phyloP scores from a whole-genome alignment of 768 basidiomycete genomes.

The Sporobolomyces roseus region DNA sequence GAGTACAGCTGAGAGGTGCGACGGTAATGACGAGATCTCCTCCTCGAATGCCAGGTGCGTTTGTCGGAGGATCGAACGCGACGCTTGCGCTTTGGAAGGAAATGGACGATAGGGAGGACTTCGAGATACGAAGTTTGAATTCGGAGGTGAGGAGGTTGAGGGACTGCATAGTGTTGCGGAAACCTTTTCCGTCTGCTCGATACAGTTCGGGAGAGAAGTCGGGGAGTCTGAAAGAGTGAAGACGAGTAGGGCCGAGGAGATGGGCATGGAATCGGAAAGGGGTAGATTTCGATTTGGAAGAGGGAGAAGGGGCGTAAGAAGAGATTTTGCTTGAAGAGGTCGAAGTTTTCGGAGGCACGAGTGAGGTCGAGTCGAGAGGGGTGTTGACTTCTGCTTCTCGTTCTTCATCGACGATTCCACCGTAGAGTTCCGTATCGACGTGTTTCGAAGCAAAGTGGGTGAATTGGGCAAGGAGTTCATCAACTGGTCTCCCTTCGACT shows the following conservation, averaged over 20 bases:
- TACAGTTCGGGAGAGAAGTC: background rate
- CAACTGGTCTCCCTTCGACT: conserved; percentile 8
- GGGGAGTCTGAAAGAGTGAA: conserved; percentile 4
- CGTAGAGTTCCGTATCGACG: conserved; percentile 7
- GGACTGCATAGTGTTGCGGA: conserved; percentile 16
- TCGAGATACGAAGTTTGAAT: conserved; percentile 20
- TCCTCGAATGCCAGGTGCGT: background rate
- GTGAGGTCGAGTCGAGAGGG: background rate
- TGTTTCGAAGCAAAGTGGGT: conserved; percentile 6
- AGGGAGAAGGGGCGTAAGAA: background rate
- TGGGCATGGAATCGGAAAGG: conserved; percentile 14
- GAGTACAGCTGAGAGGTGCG: background rate
- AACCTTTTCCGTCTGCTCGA: conserved; percentile 9
- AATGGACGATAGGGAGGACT: conserved; percentile 17
- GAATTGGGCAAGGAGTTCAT: conserved; percentile 17
- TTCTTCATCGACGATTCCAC: conserved; percentile 4
- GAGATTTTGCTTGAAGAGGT: background rate
- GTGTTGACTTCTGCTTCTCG: conserved; percentile 1
- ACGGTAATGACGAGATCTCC: conserved; percentile 12
- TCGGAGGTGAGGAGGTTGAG: conserved; percentile 22
- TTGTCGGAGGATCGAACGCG: conserved; percentile 5
- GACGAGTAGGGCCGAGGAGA: conserved; percentile 6
- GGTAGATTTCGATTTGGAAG: background rate
- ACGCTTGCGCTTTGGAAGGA: conserved; percentile 20
- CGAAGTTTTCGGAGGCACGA: background rate